phyloP scores from a whole-genome alignment of 2,329 filamentous ascomycete genomes.

The Sporothrix protearum region DNA sequence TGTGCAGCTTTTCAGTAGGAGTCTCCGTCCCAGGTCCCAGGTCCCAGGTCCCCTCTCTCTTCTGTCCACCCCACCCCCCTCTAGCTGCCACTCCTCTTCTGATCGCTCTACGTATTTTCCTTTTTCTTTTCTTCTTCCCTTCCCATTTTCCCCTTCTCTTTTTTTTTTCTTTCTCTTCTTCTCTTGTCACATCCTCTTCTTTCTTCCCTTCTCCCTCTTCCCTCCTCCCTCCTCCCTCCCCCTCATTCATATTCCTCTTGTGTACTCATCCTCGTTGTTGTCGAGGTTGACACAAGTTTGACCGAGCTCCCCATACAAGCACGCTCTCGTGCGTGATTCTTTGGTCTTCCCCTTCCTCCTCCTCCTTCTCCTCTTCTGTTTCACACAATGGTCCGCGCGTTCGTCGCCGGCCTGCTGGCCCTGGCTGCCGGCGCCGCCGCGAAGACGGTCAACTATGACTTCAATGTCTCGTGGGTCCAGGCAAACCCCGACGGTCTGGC shows the following conservation, averaged over 20 bases:
- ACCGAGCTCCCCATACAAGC: background rate
- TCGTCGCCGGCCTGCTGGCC: slow-evolving; percentile 20
- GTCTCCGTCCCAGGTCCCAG: background rate
- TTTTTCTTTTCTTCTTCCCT: slow-evolving; percentile 7
- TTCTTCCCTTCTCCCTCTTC: background rate
- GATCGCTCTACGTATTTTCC: background rate
- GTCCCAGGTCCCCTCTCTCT: background rate
- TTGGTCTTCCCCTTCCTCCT: background rate
- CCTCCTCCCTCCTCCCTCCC: background rate
- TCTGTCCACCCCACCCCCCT: background rate
- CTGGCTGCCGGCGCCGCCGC: slow-evolving; percentile 33
- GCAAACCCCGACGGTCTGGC: slow-evolving; percentile 67
- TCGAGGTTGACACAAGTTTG: slow-evolving; percentile 18
- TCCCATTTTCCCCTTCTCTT: background rate
- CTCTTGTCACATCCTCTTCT: background rate
- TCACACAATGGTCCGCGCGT: slow-evolving; percentile 23
- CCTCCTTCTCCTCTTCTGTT: background rate
- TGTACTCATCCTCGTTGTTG: background rate
- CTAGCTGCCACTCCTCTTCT: slow-evolving; percentile 10
- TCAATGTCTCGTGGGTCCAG: slow-evolving; percentile 67
- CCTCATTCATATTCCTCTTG: slow-evolving; percentile 4
- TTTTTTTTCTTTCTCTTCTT: background rate
- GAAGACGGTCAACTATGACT: slow-evolving; percentile 56
- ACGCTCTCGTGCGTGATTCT: slow-evolving; percentile 16
- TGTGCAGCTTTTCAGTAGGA: background rate